Base-by-base conservation (phyloP, 768 basidiomycete genomes). In the Imleria badia region DNA sequence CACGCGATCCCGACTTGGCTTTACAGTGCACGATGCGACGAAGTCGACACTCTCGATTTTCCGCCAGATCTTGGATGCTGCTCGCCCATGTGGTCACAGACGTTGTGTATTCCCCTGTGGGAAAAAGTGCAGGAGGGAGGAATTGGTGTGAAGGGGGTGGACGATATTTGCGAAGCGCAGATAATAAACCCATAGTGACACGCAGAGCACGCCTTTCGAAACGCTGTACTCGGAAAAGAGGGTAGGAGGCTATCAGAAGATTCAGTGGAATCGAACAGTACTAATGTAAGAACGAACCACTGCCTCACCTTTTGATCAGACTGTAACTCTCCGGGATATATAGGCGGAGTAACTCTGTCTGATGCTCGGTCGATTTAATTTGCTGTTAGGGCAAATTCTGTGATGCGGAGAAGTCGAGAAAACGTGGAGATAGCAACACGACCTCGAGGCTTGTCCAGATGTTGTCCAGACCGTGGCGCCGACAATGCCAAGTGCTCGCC, bases 11-110 rank as follows among this genome's bases (percentile, higher is more conserved):
- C 3, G 29, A 44, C 15, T 23, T 44, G 20, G 35, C 35, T 20
- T 51, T 49, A 20, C 48, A 55, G 20, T 55, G 54, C 26, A 51
- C 42, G 48, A 55, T 38, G 30, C 48, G 48, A 30, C 42, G 29
- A n/a, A 55, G 19, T n/a, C 53, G 53, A 29, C 41, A 54, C 19
- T 19, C 46, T 3, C 30, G 23, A 14, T 29, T 17, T 17, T 43
- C 40, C 6, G 10, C 10, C 14, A 54, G n/a, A 15, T 43, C 41
- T 8, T n/a, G 39, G 15, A 54, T 22, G 33, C 33, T 29, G 52
- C 11, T 42, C 8, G 33, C 35, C 48, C 54, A 55, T 11, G 34
- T 35, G 22, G 15, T 7, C 8, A 34, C n/a, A 6, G 53, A 38
- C 17, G n/a, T 22, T 8, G 42, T 22, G 17, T 34, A 30, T 12